phyloP scores from a whole-genome alignment of 345 rosid species.

The Populus nigra region DNA sequence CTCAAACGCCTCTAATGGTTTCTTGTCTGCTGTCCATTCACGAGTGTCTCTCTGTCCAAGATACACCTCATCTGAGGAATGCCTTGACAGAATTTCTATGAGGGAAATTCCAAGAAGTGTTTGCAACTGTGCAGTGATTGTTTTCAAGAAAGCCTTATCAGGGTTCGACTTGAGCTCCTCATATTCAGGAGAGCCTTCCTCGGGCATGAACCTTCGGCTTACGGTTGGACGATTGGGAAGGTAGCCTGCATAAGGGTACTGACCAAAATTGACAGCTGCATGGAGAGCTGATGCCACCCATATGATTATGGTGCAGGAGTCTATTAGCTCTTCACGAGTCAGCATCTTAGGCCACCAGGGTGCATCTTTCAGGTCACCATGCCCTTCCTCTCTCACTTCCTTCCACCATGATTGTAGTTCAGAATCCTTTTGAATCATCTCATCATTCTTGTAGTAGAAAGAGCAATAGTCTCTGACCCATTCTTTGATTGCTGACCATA shows the following conservation, averaged over 20 bases:
- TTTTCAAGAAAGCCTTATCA: constrained; percentile 30
- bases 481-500: constrained; percentile 37
- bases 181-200: constrained; percentile 29
- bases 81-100: constrained; percentile 37
- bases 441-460: constrained; percentile 32
- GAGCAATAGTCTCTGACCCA: constrained; percentile 41
- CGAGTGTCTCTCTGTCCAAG: constrained; percentile 33
- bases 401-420: constrained; percentile 49
- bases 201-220: constrained; percentile 36
- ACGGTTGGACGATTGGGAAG: constrained; percentile 38
- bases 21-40: constrained; percentile 35
- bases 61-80: constrained; percentile 38
- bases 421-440: constrained; percentile 18
- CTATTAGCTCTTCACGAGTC: constrained; percentile 26
- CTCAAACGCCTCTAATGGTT: constrained; percentile 28
- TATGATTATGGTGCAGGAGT: constrained; percentile 32
- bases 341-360: constrained; percentile 42
- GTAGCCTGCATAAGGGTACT: constrained; percentile 40
- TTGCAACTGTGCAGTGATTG: constrained; percentile 31
- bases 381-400: constrained; percentile 34
- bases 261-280: constrained; percentile 41
- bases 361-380: constrained; percentile 33
- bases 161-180: constrained; percentile 31
- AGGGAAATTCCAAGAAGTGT: constrained; percentile 36
- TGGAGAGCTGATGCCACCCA: constrained; percentile 45